These are phyloP conservation scores for Fraxinus dipetala DNA, from an alignment of 305 asterid species.

Conservation along the genomic window DNA sequence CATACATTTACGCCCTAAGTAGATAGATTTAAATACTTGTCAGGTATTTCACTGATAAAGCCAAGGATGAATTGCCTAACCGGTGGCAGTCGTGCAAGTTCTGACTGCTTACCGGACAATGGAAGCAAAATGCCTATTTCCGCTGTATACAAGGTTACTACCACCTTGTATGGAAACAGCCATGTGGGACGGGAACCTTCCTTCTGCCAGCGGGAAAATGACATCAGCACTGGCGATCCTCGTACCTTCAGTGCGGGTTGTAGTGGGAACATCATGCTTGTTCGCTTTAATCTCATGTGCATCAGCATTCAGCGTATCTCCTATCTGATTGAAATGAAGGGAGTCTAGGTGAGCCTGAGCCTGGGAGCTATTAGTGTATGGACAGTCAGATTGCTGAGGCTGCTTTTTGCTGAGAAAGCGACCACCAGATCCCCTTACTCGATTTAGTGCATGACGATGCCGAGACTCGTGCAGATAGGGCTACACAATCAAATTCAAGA, in stretches of 20 bases:
- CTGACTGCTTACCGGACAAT: constrained; percentile 56
- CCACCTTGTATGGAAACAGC: constrained; percentile 37
- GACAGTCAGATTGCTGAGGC: constrained; percentile 38
- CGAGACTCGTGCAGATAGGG: constrained; percentile 98
- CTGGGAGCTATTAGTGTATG: constrained; percentile 30
- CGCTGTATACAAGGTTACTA: constrained; percentile 39
- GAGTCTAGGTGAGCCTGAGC: constrained; percentile 25
- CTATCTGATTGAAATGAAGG: constrained; percentile 25
- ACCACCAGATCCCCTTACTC: constrained; percentile 91
- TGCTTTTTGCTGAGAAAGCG: constrained; percentile 85
- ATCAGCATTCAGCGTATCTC: constrained; percentile 10
- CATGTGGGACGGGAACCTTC: constrained; percentile 38
- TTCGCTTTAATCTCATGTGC: constrained; percentile 18
- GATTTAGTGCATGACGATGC: constrained; percentile 81
- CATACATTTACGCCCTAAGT: background rate
- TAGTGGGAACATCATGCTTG: constrained; percentile 28
- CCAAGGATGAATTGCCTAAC: constrained; percentile 92
- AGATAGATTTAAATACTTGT: background rate
- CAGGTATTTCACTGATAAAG: constrained; percentile 32
- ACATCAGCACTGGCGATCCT: constrained; percentile 19
- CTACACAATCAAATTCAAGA: constrained; percentile 40
- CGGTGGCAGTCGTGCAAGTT: constrained; percentile 7
- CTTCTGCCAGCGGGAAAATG: constrained; percentile 40
- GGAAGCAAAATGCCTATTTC: constrained; percentile 52
- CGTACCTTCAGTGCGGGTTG: constrained; percentile 20